phyloP scores from a whole-genome alignment of 441 rosid genomes.

The Croton setiger region DNA sequence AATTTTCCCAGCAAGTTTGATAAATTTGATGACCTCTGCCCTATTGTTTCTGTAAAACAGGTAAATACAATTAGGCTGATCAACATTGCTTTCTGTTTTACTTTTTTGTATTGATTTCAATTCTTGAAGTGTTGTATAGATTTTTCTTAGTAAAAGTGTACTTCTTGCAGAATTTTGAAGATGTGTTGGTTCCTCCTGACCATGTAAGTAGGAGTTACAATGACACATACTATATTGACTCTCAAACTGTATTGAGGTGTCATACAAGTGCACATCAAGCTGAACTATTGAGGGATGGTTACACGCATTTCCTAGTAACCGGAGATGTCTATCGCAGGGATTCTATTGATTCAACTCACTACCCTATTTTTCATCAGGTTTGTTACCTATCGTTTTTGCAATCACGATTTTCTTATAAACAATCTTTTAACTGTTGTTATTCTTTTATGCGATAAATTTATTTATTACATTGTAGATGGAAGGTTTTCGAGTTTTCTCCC shows the following conservation, averaged over 20 bases:
- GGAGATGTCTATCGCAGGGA: constrained; percentile 98
- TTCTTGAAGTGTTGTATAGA: background rate
- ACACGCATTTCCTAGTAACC: constrained; percentile 78
- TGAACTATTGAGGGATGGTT: constrained; percentile 78
- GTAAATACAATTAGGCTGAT: constrained; percentile 26
- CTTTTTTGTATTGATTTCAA: background rate
- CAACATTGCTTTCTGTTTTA: background rate
- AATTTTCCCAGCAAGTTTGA: constrained; percentile 59
- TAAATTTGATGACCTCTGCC: constrained; percentile 84
- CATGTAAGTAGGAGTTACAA: constrained; percentile 93
- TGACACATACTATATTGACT: constrained; percentile 87
- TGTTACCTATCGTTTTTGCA: constrained; percentile 11
- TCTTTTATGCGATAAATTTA: constrained; percentile 15
- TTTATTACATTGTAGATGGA: constrained; percentile 62
- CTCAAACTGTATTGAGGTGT: constrained; percentile 90
- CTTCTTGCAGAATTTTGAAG: constrained; percentile 78
- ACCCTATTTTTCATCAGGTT: constrained; percentile 98
- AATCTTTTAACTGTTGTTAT: background rate
- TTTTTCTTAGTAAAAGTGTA: constrained; percentile 10
- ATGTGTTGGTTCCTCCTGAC: constrained; percentile 95
- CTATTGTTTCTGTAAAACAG: constrained; percentile 80
- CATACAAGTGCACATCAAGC: constrained; percentile 99
- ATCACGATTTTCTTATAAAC: constrained; percentile 4
- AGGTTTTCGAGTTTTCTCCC: constrained; percentile 82
- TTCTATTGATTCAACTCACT: constrained; percentile 94